A percentile compares a stretch with the other conserved stretches of the same genome.
Evolutionary conservation across 2,329 filamentous ascomycete genomes (phyloP).

Genomic region (Colletotrichum simmondsii): DNA sequence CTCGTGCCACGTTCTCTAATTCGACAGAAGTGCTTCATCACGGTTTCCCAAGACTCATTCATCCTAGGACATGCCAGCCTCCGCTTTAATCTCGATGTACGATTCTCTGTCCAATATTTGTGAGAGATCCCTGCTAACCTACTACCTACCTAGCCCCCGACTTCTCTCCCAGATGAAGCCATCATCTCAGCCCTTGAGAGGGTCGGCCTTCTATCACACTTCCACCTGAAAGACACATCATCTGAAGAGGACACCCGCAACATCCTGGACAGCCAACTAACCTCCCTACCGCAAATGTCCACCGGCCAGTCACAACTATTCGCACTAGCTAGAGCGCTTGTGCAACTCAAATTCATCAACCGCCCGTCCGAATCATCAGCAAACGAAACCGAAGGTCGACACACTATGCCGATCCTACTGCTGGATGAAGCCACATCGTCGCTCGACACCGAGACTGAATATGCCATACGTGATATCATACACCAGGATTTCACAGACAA

Average conservation of each 20-base stretch:
- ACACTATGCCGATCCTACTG: slow-evolving; percentile 56
- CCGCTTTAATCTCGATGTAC: slow-evolving; percentile 25
- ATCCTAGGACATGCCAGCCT: slow-evolving; percentile 10
- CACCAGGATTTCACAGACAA: neutral
- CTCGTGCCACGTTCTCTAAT: neutral
- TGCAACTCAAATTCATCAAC: neutral
- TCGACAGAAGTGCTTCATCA: slow-evolving; percentile 16
- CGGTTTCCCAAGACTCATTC: slow-evolving; percentile 7
- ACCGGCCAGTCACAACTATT: slow-evolving; percentile 11
- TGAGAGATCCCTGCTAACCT: neutral
- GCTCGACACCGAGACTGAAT: slow-evolving; percentile 67
- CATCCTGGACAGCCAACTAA: neutral
- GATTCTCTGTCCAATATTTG: neutral
- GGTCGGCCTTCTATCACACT: neutral
- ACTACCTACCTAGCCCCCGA: neutral
- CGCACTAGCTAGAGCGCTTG: slow-evolving; percentile 9
- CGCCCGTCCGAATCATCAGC: neutral
- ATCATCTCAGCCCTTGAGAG: neutral
- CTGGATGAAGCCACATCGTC: slow-evolving; percentile 72
- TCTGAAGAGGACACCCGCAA: neutral
- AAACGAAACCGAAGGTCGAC: neutral
- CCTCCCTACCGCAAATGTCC: slow-evolving; percentile 18
- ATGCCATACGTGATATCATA: neutral
- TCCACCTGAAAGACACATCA: neutral
- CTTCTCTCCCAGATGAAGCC: neutral